These are phyloP conservation scores for Phytophthora pisi DNA, from an alignment of 352 stramenopile species.

Conservation along the genomic window DNA sequence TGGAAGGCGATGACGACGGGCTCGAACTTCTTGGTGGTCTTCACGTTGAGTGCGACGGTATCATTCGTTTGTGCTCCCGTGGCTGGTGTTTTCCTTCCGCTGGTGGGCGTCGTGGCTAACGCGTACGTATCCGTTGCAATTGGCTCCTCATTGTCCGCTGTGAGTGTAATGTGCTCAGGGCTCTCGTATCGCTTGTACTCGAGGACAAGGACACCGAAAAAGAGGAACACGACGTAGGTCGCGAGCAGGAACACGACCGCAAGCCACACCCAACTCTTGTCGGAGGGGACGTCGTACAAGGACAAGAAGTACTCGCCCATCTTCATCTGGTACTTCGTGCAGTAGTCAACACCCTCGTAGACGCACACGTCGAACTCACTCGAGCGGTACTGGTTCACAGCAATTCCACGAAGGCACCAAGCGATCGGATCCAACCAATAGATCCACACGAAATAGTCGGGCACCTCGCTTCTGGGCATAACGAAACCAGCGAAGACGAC, in stretches of 20 bases:
- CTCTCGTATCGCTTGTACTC: constrained; percentile 37
- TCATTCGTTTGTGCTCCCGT: neutral
- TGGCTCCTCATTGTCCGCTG: neutral
- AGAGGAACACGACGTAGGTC: constrained; percentile 32
- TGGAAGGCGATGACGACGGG: constrained; percentile 39
- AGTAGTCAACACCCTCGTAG: constrained; percentile 31
- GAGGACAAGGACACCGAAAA: constrained; percentile 33
- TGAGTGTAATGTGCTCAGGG: constrained; percentile 20
- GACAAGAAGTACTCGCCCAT: constrained; percentile 36
- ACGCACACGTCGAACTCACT: constrained; percentile 23
- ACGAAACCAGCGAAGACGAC: constrained; percentile 58
- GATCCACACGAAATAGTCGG: constrained; percentile 51
- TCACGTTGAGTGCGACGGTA: constrained; percentile 12
- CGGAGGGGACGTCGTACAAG: constrained; percentile 33
- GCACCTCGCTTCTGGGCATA: constrained; percentile 42
- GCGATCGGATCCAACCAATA: constrained; percentile 56
- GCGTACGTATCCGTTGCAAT: constrained; percentile 16
- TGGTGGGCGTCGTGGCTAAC: constrained; percentile 16
- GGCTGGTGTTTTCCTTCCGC: constrained; percentile 9
- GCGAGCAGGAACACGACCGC: constrained; percentile 32
- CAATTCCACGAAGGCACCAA: constrained; percentile 42
- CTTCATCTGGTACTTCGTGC: constrained; percentile 15
- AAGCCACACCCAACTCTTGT: constrained; percentile 29
- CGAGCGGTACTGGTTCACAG: constrained; percentile 37
- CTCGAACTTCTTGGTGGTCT: constrained; percentile 16